Evolutionary conservation across 2,329 filamentous ascomycete species (phyloP).

Genomic region (Diaporthe citrichinensis): DNA sequence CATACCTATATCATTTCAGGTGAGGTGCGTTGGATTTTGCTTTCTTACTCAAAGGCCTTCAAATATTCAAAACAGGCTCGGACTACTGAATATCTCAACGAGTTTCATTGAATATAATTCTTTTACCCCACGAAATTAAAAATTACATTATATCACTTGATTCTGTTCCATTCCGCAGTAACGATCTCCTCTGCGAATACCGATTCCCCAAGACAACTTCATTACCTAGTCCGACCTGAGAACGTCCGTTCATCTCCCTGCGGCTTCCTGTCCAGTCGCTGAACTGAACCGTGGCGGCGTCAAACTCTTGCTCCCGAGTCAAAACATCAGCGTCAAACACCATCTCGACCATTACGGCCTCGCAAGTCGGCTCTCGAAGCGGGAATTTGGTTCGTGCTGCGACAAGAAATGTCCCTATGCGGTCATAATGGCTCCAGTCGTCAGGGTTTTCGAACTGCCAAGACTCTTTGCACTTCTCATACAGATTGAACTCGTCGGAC

Average conservation of each 20-base stretch:
- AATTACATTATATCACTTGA: background rate
- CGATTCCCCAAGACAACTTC: background rate
- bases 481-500: background rate
- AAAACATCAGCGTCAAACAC: constrained; percentile 42
- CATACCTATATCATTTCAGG: background rate
- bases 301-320: constrained; percentile 22
- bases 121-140: too few species aligned
- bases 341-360: constrained; percentile 43
- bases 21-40: too few species aligned
- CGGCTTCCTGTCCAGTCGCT: background rate
- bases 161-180: background rate
- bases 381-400: constrained; percentile 40
- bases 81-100: too few species aligned
- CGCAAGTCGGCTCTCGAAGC: constrained; percentile 27
- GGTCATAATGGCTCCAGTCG: constrained; percentile 35
- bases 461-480: constrained; percentile 14
- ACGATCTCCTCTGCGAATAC: background rate
- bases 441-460: constrained; percentile 25
- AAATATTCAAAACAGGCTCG: too few species aligned
- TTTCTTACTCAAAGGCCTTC: too few species aligned
- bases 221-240: background rate
- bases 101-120: too few species aligned
- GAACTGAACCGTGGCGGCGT: constrained; percentile 34
- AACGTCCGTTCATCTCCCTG: background rate
- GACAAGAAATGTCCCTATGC: constrained; percentile 34